Conservation (phyloP, 192 early-diverging fungal genomes). For the Diversispora epigaea region DNA sequence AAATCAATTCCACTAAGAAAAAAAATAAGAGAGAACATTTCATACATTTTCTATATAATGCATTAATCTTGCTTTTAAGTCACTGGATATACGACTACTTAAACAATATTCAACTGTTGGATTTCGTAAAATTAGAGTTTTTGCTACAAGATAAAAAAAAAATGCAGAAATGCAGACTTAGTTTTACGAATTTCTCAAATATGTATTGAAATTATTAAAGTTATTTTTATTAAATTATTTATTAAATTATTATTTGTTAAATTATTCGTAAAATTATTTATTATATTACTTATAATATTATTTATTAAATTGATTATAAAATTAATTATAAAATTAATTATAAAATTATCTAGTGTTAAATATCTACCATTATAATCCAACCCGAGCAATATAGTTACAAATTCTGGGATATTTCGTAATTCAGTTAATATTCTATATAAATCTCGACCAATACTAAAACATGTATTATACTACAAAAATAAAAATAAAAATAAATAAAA, state of each 20-base stretch:
- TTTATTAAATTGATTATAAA: too few relatives aligned
- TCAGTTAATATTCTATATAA: constrained; percentile 6
- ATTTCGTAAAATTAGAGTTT: background rate
- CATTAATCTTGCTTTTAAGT: background rate
- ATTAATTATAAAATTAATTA: too few relatives aligned
- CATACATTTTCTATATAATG: constrained; percentile 1
- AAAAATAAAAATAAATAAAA: background rate
- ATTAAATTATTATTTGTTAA: too few relatives aligned
- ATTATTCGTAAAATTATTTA: too few relatives aligned
- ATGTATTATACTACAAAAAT: background rate
- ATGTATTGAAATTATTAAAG: too few relatives aligned
- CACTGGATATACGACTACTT: background rate
- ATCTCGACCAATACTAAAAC: constrained; percentile 9
- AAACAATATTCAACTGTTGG: constrained; percentile 2
- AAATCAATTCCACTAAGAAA: background rate
- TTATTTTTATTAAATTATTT: too few relatives aligned
- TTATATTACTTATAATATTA: too few relatives aligned
- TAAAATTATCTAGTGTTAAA: too few relatives aligned
- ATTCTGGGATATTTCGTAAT: background rate
- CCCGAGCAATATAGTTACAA: background rate
- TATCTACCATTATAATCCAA: background rate
- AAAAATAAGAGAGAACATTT: background rate
- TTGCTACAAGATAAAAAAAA: background rate
- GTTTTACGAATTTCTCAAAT: too few relatives aligned
- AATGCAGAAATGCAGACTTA: background rate